These are phyloP conservation scores for Sodiomyces alkalinus DNA, from an alignment of 2,329 filamentous ascomycete species.

Conservation along the genomic window DNA sequence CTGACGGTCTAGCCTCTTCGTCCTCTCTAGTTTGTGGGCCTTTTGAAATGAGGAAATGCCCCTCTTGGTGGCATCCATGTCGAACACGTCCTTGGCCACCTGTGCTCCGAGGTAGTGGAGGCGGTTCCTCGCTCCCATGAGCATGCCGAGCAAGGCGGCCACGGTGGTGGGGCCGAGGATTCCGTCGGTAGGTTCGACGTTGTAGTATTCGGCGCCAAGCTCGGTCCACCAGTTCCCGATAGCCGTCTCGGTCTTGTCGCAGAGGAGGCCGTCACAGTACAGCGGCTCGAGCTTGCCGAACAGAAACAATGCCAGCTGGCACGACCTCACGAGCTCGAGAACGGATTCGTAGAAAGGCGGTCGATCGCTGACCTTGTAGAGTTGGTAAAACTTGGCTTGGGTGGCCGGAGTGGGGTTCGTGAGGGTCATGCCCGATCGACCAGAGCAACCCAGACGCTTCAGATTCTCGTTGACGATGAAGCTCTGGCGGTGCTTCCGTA, in stretches of 20 bases:
- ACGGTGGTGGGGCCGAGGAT: conserved; percentile 87
- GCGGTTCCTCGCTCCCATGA: conserved; percentile 82
- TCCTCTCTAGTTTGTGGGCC: conserved; percentile 63
- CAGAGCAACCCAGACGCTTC: conserved; percentile 84
- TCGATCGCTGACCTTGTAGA: conserved; percentile 77
- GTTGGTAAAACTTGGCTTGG: conserved; percentile 77
- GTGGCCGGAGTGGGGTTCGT: conserved; percentile 66
- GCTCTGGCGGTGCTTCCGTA: conserved; percentile 61
- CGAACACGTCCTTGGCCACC: conserved; percentile 82
- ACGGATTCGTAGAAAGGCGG: conserved; percentile 67
- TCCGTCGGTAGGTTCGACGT: conserved; percentile 81
- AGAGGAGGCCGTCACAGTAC: conserved; percentile 83
- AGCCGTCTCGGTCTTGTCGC: conserved; percentile 81
- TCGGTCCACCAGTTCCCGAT: conserved; percentile 95
- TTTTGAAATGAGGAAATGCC: conserved; percentile 86
- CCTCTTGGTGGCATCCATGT: conserved; percentile 65
- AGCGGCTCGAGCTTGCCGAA: conserved; percentile 79
- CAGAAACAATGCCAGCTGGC: conserved; percentile 73
- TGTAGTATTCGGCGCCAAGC: conserved; percentile 82
- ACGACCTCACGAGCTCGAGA: conserved; percentile 78
- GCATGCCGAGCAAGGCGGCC: conserved; percentile 68
- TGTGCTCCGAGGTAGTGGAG: conserved; percentile 73
- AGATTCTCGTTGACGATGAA: conserved; percentile 93
- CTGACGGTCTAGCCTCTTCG: conserved; percentile 65
- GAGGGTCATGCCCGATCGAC: conserved; percentile 71